phyloP scores from a whole-genome alignment of 495 filamentous ascomycete species.

The Haplographium delicatum region DNA sequence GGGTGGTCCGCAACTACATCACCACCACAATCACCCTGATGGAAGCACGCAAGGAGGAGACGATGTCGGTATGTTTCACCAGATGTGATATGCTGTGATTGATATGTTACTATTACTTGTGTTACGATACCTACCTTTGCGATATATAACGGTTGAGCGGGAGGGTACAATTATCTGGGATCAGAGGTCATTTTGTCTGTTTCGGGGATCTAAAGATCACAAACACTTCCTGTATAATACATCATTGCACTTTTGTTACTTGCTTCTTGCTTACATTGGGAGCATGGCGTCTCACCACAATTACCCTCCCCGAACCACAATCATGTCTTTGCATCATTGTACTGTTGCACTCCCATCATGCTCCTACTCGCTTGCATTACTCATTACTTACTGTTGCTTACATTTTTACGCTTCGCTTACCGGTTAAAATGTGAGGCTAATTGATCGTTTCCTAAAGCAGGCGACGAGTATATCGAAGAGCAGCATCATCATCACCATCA shows the following conservation, averaged over 20 bases:
- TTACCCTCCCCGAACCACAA: conserved; percentile 30
- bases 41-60: conserved; percentile 64
- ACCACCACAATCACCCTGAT: conserved; percentile 76
- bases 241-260: conserved; percentile 21
- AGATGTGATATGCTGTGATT: conserved; percentile 54
- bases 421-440: conserved; percentile 35
- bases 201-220: neutral
- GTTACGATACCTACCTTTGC: conserved; percentile 38
- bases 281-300: conserved; percentile 28
- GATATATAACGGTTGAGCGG: conserved; percentile 22
- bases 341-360: conserved; percentile 9
- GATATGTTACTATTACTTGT: conserved; percentile 42
- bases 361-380: neutral
- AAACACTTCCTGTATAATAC: conserved; percentile 27
- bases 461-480: conserved; percentile 49
- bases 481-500: conserved; percentile 61
- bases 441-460: conserved; percentile 28
- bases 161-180: conserved; percentile 19
- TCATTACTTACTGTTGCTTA: conserved; percentile 1
- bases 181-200: conserved; percentile 4
- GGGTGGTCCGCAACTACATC: conserved; percentile 60
- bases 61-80: conserved; percentile 90
- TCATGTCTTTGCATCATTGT: conserved; percentile 32
- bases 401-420: conserved; percentile 21
- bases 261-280: conserved; percentile 24